Evolutionary conservation across 2,329 filamentous ascomycete genomes (phyloP).

Genomic region (Daldinia eschscholtzii): DNA sequence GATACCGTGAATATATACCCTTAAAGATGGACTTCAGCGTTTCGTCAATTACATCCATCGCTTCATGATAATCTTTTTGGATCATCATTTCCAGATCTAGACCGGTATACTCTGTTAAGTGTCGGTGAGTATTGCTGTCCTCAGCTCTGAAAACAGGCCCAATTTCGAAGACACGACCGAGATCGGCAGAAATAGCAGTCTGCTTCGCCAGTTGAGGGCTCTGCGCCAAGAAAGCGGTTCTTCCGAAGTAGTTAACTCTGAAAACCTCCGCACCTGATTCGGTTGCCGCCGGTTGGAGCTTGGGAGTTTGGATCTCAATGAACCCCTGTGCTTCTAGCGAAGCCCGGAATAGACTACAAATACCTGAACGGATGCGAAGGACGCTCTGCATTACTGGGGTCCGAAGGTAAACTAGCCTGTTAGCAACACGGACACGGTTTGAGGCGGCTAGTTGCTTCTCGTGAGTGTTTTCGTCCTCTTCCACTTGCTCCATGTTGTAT

Average conservation of each 20-base stretch:
- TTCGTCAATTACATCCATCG: conserved; percentile 80
- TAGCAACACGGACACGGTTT: conserved; percentile 76
- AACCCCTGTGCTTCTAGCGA: conserved; percentile 82
- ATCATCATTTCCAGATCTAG: conserved; percentile 94
- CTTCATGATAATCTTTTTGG: conserved; percentile 89
- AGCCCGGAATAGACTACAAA: conserved; percentile 83
- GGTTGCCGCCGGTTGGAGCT: conserved; percentile 88
- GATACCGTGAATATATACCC: conserved; percentile 75
- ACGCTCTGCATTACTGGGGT: conserved; percentile 89
- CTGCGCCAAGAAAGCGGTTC: conserved; percentile 88
- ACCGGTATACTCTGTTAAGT: conserved; percentile 94
- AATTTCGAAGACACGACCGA: conserved; percentile 89
- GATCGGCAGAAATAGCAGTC: conserved; percentile 90
- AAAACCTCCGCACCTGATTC: conserved; percentile 94
- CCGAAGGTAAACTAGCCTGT: conserved; percentile 85
- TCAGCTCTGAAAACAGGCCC: conserved; percentile 93
- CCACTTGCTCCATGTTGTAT: conserved; percentile 59
- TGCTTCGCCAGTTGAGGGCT: conserved; percentile 94
- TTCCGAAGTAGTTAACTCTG: conserved; percentile 90
- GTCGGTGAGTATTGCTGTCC: conserved; percentile 94
- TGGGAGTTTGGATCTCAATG: conserved; percentile 94
- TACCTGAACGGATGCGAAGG: conserved; percentile 85
- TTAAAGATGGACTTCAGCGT: conserved; percentile 85
- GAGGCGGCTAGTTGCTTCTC: conserved; percentile 72
- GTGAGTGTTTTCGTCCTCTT: conserved; percentile 53